These are phyloP conservation scores for Mycena haematopus DNA, from an alignment of 768 basidiomycete species.

Conservation along the genomic window DNA sequence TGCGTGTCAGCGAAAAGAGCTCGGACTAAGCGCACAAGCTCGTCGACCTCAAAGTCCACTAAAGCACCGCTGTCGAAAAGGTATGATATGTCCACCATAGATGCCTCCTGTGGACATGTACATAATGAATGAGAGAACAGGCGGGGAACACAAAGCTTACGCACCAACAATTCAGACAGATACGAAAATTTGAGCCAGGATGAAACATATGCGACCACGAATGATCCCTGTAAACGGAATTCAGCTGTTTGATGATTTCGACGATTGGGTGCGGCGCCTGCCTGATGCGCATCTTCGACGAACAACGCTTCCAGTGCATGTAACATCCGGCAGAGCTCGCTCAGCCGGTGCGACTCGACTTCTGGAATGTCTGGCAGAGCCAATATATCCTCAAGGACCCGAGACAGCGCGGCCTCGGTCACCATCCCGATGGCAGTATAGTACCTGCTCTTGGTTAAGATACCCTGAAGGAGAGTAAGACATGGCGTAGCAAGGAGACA, in stretches of 20 bases:
- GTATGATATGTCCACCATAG: constrained; percentile 90
- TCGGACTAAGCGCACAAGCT: constrained; percentile 79
- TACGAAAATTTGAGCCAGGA: constrained; percentile 97
- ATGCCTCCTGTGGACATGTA: constrained; percentile 65
- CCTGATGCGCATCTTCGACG: constrained; percentile 66
- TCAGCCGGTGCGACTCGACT: constrained; percentile 81
- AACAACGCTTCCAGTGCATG: constrained; percentile 84
- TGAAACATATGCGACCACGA: constrained; percentile 85
- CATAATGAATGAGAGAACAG: not conserved
- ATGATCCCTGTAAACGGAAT: constrained; percentile 61
- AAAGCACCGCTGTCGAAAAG: constrained; percentile 90
- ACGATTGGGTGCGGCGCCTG: constrained; percentile 36
- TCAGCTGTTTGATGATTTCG: not conserved
- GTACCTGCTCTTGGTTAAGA: constrained; percentile 76
- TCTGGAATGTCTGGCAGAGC: constrained; percentile 87
- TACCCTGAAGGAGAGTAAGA: too few relatives aligned
- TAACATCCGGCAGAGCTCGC: constrained; percentile 82
- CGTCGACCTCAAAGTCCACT: constrained; percentile 87
- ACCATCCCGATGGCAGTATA: constrained; percentile 74
- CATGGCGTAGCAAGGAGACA: too few relatives aligned
- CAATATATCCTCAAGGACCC: constrained; percentile 75
- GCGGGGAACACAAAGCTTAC: constrained; percentile 35
- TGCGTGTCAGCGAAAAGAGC: constrained; percentile 91
- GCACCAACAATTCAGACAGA: constrained; percentile 86
- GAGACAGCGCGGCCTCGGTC: constrained; percentile 68